phyloP scores from a whole-genome alignment of 257 asterid species.

The Solanum sejunctum region DNA sequence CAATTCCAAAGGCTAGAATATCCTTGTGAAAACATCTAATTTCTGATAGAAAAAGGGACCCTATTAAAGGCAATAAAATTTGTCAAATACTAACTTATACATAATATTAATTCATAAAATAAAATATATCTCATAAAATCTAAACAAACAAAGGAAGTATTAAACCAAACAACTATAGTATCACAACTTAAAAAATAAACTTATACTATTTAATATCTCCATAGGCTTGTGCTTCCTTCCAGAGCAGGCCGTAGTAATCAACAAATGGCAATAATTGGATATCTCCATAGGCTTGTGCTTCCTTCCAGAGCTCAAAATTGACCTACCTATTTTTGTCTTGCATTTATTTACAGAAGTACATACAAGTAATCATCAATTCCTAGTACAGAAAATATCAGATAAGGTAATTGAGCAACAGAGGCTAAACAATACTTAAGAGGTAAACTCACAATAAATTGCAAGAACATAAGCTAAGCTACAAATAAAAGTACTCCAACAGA shows the following conservation, averaged over 20 bases:
- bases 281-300: slow-evolving; percentile 68
- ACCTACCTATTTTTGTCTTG: slow-evolving; percentile 83
- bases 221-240: slow-evolving; percentile 76
- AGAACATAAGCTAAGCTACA: neutral
- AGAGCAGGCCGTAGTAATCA: slow-evolving; percentile 82
- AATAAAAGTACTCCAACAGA: neutral
- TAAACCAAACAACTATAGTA: too few relatives aligned
- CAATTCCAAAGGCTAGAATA: too few relatives aligned
- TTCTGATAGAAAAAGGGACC: too few relatives aligned
- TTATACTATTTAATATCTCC: slow-evolving; percentile 29
- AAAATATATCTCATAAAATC: too few relatives aligned
- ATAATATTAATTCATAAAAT: too few relatives aligned
- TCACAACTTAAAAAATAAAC: too few relatives aligned
- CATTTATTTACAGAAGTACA: slow-evolving; percentile 2
- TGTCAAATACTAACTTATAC: too few relatives aligned
- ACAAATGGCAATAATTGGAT: slow-evolving; percentile 92
- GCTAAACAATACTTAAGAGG: neutral
- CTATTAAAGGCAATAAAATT: too few relatives aligned
- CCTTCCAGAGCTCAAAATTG: slow-evolving; percentile 80
- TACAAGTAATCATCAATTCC: neutral
- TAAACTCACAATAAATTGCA: neutral
- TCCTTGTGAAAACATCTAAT: too few relatives aligned
- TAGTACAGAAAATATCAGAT: neutral
- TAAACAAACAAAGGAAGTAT: too few relatives aligned
- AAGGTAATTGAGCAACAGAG: neutral